A percentile compares a stretch with the other conserved stretches of the same genome.
Evolutionary conservation across 2,329 filamentous ascomycete genomes (phyloP).

Genomic region (Fusarium oxysporum): DNA sequence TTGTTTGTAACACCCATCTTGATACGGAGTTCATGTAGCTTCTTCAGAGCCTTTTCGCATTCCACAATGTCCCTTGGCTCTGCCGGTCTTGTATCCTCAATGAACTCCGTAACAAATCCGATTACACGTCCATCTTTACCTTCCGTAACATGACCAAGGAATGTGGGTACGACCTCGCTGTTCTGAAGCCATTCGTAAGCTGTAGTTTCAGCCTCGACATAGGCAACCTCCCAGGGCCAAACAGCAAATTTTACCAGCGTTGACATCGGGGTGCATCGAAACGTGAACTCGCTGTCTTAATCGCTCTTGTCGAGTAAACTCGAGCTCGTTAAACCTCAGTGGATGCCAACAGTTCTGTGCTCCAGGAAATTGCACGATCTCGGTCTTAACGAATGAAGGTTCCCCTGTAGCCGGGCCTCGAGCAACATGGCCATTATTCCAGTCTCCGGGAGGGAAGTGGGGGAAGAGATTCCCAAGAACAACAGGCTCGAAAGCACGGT

Average conservation of each 20-base stretch:
- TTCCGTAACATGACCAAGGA: slow-evolving; percentile 48
- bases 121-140: slow-evolving; percentile 40
- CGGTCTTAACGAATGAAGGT: slow-evolving; percentile 32
- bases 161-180: slow-evolving; percentile 41
- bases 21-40: slow-evolving; percentile 45
- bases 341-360: slow-evolving; percentile 41
- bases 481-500: slow-evolving; percentile 45
- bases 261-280: slow-evolving; percentile 40
- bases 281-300: slow-evolving; percentile 41
- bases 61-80: slow-evolving; percentile 36
- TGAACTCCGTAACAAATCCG: slow-evolving; percentile 43
- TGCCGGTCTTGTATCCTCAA: slow-evolving; percentile 39
- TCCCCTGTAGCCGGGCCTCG: slow-evolving; percentile 35
- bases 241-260: slow-evolving; percentile 43
- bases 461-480: slow-evolving; percentile 43
- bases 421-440: slow-evolving; percentile 38
- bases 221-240: slow-evolving; percentile 45
- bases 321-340: slow-evolving; percentile 41
- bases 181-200: slow-evolving; percentile 45
- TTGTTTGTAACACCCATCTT: slow-evolving; percentile 48
- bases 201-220: slow-evolving; percentile 42
- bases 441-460: slow-evolving; percentile 44
- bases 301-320: slow-evolving; percentile 39
- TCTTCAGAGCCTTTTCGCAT: slow-evolving; percentile 41
- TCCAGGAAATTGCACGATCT: slow-evolving; percentile 32